Base-by-base conservation (phyloP, 768 basidiomycete species). In the Suillus alpinus region DNA sequence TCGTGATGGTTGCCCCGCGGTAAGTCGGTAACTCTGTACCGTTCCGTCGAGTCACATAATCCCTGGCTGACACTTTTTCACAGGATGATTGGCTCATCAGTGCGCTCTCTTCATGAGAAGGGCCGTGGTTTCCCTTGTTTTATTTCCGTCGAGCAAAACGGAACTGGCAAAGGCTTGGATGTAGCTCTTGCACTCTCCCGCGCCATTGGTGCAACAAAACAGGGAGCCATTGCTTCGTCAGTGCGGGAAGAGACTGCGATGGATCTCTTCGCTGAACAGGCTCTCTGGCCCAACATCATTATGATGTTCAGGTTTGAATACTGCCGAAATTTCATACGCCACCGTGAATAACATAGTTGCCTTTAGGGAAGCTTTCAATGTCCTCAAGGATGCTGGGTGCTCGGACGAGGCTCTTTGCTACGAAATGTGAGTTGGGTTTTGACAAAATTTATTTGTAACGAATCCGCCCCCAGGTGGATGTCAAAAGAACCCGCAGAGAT, bases 401-500 rank as follows among this genome's bases (percentile, higher is more conserved):
- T 86, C 86, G 0, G 85, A 87, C 63, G 86, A 86, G 63, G 86
- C 85, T 5, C 73, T 86, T 4, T 86, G 84, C 62, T 86, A 86
- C 68, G 86, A 87, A 67, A 86, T 86, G 86, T 85, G 18, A 32
- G 71, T 66, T 4, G 4, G 4, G 41, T 47, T n/a, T 8, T 53
- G n/a, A 23, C 55, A 10, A 10, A 18, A 1, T n/a, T 43, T 34
- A 62, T 39, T 5, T 50, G 23, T 44, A 58, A 36, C 51, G 8
- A 59, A 55, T 23, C 40, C 32, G 3, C 23, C 53, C 36, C 7
- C 53, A 84, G 85, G 84, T 86, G 86, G 86, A 87, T 87, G 85
- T 86, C 86, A 29, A 87, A 86, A 65, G 86, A 87, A 65, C 85
- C 86, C 1, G 86, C 86, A 7, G 86, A 86, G 65, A 86, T 87